These are phyloP conservation scores for Pisolithus albus DNA, from an alignment of 768 basidiomycete species.

Conservation along the genomic window DNA sequence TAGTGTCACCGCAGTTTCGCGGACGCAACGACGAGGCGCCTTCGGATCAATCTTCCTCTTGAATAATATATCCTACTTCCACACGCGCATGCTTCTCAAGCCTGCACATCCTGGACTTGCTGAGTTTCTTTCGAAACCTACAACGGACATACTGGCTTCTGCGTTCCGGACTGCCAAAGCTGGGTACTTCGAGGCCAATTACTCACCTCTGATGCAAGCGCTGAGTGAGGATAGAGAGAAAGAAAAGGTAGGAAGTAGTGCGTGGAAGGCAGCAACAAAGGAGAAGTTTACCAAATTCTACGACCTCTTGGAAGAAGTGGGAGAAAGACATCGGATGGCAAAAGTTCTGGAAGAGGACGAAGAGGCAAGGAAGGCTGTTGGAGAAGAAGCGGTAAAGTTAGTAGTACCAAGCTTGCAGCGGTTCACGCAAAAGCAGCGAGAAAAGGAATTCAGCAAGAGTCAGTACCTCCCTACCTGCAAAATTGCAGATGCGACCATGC, in stretches of 20 bases:
- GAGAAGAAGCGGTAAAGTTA: constrained; percentile 70
- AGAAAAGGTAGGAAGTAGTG: constrained; percentile 40
- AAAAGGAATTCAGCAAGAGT: constrained; percentile 87
- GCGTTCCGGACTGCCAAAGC: constrained; percentile 78
- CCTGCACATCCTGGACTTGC: constrained; percentile 42
- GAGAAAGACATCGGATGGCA: constrained; percentile 66
- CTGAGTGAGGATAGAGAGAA: constrained; percentile 40
- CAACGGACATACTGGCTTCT: constrained; percentile 57
- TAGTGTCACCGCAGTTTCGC: constrained; percentile 59
- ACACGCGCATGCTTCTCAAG: constrained; percentile 47
- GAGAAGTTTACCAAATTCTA: constrained; percentile 82
- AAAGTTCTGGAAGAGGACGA: constrained; percentile 66
- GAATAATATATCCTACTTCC: constrained; percentile 72
- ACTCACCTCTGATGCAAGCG: constrained; percentile 66
- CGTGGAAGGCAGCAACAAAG: constrained; percentile 55
- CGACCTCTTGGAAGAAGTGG: constrained; percentile 70
- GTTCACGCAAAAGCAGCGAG: constrained; percentile 68
- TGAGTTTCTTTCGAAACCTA: constrained; percentile 51
- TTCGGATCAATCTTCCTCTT: constrained; percentile 72
- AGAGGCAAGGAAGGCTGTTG: constrained; percentile 49
- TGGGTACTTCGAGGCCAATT: constrained; percentile 78
- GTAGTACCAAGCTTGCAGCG: constrained; percentile 69
- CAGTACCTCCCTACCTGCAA: constrained; percentile 16
- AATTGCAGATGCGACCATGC: background rate
- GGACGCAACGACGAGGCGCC: constrained; percentile 51